These are phyloP conservation scores for Pestalotiopsis sp. DNA, from an alignment of 2,329 filamentous ascomycete genomes.

Conservation along the genomic window DNA sequence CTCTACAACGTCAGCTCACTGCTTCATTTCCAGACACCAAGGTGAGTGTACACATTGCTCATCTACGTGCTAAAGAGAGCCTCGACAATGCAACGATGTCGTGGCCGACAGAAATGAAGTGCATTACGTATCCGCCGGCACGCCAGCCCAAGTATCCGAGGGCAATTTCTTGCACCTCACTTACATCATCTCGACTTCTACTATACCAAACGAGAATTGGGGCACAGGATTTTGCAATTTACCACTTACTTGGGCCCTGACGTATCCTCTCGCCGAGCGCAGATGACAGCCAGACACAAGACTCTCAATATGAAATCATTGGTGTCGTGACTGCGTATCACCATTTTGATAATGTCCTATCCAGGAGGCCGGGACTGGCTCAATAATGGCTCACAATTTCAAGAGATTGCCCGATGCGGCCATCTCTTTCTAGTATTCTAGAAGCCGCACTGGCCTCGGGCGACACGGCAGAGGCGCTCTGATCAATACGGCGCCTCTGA, in stretches of 20 bases:
- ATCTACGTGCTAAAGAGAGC: background rate
- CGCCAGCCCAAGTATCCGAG: background rate
- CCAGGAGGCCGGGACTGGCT: background rate
- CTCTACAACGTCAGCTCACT: constrained; percentile 7
- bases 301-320: background rate
- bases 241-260: background rate
- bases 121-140: background rate
- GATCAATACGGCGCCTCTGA: background rate
- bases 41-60: background rate
- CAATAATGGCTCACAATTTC: background rate
- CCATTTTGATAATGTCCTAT: background rate
- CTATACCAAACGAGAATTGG: background rate
- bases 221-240: background rate
- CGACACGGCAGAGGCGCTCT: background rate
- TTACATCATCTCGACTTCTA: background rate
- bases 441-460: background rate
- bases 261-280: background rate
- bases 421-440: background rate
- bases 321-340: background rate
- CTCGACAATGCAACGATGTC: background rate
- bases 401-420: background rate
- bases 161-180: background rate
- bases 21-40: background rate
- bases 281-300: background rate
- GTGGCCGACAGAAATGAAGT: background rate